Base-by-base conservation (phyloP, 306 rosid genomes). In the Malus sieversii region DNA sequence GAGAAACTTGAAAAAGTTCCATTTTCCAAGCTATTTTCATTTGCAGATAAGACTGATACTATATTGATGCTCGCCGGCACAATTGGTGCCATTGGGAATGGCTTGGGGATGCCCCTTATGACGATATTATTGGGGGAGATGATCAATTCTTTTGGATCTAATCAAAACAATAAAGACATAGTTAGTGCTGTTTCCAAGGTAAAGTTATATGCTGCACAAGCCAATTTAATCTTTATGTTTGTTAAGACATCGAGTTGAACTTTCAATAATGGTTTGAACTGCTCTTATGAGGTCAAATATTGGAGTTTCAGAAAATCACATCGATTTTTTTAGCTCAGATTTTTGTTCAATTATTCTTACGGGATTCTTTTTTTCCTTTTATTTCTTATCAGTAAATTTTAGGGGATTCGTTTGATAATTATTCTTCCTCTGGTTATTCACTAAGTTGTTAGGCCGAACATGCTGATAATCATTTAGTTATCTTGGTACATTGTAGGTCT, bases 71-170 rank as follows among this genome's bases (percentile, higher is more conserved):
- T 44, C 4, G 14, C 75, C 40, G 98, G 98, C 45, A 86, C 87
- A 23, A 42, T 89, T 48, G 98, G 97, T 48, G 97, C 93, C 66
- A 8, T 89, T 29, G 98, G 93, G 35, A 93, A 93, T 68, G 98
- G 98, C 2, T 0, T 69, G 71, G 81, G 85, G 42, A 59, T 88
- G 86, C 97, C 97, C 68, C 72, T 91, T 52, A 91, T 93, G 98
- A 85, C 96, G 1, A 7, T 93, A 19, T 77, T 93, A 2, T 88
- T 91, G 32, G 98, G 97, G 69, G 70, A 93, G 44, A 18, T 91
- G 87, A 71, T 82, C 53, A 1, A 93, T 78, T 64, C 91, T 66
- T 93, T 91, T 60, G 98, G 96, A 57, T 38, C 14, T 60, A 91
- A 88, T 84, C 93, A 93, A 77, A 22, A 10, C 10, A 81, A 10